Conservation (phyloP, 306 rosid species). For the Parietaria judaica region DNA sequence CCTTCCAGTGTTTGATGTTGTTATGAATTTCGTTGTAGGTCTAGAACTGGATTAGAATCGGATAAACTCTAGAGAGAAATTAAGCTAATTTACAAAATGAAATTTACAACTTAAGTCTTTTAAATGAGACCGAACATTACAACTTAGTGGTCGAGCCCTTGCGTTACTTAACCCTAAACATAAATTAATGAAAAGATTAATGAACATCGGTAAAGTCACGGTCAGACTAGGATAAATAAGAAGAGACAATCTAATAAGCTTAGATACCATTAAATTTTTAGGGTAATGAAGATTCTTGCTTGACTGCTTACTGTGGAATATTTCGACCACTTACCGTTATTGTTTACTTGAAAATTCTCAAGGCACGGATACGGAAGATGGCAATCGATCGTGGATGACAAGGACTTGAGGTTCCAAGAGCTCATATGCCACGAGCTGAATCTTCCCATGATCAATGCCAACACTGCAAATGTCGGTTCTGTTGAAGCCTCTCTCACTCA, state of each 20-base stretch:
- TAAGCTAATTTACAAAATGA: no score
- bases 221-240: no score
- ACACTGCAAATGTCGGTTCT: slow-evolving; percentile 32
- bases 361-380: slow-evolving; percentile 99
- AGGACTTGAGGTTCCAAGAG: slow-evolving; percentile 83
- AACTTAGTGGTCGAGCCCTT: no score
- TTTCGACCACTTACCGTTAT: neutral
- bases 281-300: slow-evolving; percentile 6
- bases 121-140: no score
- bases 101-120: no score
- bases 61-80: no score
- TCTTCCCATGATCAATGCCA: slow-evolving; percentile 70
- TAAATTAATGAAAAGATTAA: no score
- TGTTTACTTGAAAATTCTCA: slow-evolving; percentile 7
- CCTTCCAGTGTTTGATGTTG: neutral
- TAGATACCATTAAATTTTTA: neutral
- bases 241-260: neutral
- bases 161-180: no score
- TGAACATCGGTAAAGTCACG: no score
- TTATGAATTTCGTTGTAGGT: no score
- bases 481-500: slow-evolving; percentile 40
- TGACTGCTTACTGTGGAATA: slow-evolving; percentile 8
- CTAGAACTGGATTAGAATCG: no score
- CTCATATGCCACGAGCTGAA: slow-evolving; percentile 88
- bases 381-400: slow-evolving; percentile 97